Evolutionary conservation across 2,329 filamentous ascomycete species (phyloP), one percentile per base, ranked within the genome.

Genomic region (Penicillium digitatum): DNA sequence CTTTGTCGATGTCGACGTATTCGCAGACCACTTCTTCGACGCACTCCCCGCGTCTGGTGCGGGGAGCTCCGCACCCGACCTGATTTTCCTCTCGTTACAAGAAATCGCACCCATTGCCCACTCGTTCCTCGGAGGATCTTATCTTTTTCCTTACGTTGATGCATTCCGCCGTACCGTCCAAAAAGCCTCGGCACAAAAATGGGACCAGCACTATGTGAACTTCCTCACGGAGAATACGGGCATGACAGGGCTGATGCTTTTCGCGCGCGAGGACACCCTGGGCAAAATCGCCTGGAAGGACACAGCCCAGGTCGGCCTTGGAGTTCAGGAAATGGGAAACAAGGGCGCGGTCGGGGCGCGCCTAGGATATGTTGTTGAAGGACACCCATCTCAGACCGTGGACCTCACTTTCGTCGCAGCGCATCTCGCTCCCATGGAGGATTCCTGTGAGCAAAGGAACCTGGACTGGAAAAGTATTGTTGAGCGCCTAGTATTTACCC

Each of bases 321-420:
- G 94, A 0, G 73, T 91, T 1, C 87, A 86, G 55, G 87, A 93
- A 47, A 94, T 96, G 87, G 94, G 91, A 16, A 96, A 96, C 73
- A 99, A 99, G 74, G 94, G 93, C 29, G 93, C 91, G 3, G 88
- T 95, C 0, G 94, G 88, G 0, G 79, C 93, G 57, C 81, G 91
- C 32, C 74, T 94, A 40, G 80, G 84, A 14, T 87, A 89, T 65
- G 67, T 73, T 18, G 66, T 66, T 8, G 68, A 69, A 32, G 68
- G 60, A 6, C 68, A 72, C 14, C 63, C 63, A 5, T 75, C 77
- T 38, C 71, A 76, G 46, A 76, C 76, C 5, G 82, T 87, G 26
- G 83, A 89, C 65, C 72, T 96, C 52, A 96, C 90, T 0, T 94
- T 97, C 70, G 86, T 95, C 38, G 86, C 89, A 37, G 89, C 91